phyloP scores from a whole-genome alignment of 805 yeast genomes.

The Kazachstania africana region DNA sequence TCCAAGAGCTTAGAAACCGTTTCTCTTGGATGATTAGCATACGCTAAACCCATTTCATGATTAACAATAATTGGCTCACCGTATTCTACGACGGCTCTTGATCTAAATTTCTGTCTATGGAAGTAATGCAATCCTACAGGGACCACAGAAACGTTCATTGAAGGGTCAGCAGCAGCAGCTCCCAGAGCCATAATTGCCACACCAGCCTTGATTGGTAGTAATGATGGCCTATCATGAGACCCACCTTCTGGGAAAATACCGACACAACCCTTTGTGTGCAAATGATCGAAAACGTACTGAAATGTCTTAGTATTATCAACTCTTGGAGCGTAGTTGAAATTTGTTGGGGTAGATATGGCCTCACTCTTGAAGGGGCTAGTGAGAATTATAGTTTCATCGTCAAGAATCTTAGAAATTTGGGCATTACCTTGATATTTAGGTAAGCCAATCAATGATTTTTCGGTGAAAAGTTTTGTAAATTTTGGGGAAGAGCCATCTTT shows the following conservation, averaged over 20 bases:
- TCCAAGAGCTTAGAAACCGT: slow-evolving; percentile 66
- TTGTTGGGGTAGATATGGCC: slow-evolving; percentile 33
- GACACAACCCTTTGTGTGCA: slow-evolving; percentile 65
- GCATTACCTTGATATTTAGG: slow-evolving; percentile 71
- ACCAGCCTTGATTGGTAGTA: slow-evolving; percentile 90
- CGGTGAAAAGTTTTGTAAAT: slow-evolving; percentile 53
- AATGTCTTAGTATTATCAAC: slow-evolving; percentile 78
- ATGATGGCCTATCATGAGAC: slow-evolving; percentile 86
- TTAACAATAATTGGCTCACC: slow-evolving; percentile 74
- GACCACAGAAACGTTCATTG: slow-evolving; percentile 68
- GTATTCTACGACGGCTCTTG: slow-evolving; percentile 87
- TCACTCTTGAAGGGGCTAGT: slow-evolving; percentile 57
- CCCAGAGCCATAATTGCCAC: slow-evolving; percentile 97
- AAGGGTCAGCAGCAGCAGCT: slow-evolving; percentile 68
- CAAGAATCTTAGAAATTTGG: slow-evolving; percentile 51
- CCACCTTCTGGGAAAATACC: slow-evolving; percentile 99
- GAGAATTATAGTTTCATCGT: slow-evolving; percentile 60
- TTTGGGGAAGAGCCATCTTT: slow-evolving; percentile 6
- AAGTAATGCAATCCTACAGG: slow-evolving; percentile 96
- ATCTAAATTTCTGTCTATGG: slow-evolving; percentile 86
- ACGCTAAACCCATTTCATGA: slow-evolving; percentile 47
- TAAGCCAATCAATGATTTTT: slow-evolving; percentile 58
- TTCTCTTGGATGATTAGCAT: slow-evolving; percentile 56
- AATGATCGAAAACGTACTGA: slow-evolving; percentile 69
- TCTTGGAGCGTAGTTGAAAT: slow-evolving; percentile 64